Percentiles rank a stretch among this genome's conserved stretches.
These are phyloP conservation scores for Erythrophleum ivorense DNA, from an alignment of 331 rosid species.

Conservation along the genomic window DNA sequence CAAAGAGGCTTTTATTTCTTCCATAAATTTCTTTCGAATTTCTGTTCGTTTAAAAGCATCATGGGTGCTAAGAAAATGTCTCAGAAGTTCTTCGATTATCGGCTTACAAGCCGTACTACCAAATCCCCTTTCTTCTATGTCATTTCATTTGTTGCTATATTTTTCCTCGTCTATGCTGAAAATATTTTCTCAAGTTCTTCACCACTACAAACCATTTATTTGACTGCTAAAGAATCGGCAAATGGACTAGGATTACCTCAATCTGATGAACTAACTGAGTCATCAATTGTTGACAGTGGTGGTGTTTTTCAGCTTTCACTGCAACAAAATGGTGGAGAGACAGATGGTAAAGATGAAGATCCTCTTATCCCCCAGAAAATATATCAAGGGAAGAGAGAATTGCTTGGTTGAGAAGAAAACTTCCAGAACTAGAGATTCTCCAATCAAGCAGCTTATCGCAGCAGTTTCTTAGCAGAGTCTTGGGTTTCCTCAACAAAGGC, in stretches of 20 bases:
- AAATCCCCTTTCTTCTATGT: slow-evolving; percentile 13
- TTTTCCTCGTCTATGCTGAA: slow-evolving; percentile 1
- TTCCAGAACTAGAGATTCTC: slow-evolving; percentile 53
- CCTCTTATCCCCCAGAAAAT: slow-evolving; percentile 47
- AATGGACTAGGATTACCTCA: background rate
- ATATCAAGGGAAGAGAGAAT: slow-evolving; percentile 52
- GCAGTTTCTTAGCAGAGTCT: slow-evolving; percentile 52
- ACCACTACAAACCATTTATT: background rate
- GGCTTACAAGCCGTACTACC: slow-evolving; percentile 1
- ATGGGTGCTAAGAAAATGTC: slow-evolving; percentile 10
- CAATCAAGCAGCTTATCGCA: slow-evolving; percentile 44
- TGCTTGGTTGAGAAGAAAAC: slow-evolving; percentile 52
- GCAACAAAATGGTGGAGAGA: slow-evolving; percentile 34
- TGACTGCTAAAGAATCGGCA: background rate
- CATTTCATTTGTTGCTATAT: slow-evolving; percentile 2
- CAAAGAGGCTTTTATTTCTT: background rate
- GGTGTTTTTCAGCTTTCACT: slow-evolving; percentile 1
- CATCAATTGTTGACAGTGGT: background rate
- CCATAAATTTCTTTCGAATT: background rate
- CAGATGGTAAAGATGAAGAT: background rate
- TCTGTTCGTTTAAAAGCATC: background rate
- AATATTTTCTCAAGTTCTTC: slow-evolving; percentile 23
- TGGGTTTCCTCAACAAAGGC: slow-evolving; percentile 46
- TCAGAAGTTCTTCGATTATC: slow-evolving; percentile 1
- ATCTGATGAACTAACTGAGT: background rate